Evolutionary conservation across 352 stramenopile genomes (phyloP), one percentile per base, ranked within the genome.

Genomic region (Globisporangium emineosum): DNA sequence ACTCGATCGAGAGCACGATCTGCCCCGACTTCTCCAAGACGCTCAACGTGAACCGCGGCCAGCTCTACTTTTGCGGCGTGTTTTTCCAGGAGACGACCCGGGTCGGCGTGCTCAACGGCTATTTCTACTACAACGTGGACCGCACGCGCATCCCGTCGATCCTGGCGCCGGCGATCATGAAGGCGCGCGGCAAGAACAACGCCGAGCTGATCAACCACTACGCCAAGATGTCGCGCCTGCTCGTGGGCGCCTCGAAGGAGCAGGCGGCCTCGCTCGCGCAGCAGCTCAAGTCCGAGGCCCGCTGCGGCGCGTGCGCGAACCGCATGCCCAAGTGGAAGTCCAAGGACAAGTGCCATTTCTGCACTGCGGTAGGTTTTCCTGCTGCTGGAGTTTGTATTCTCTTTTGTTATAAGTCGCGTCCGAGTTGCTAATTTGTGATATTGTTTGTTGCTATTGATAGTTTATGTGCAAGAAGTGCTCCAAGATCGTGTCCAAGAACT

Each of bases 401-500:
- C n/a, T n/a, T 50, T 42, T n/a, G 23, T 57, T 47, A 19, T 5
- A 15, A 8, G 29, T 32, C 10, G 6, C 25, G 5, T n/a, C 30
- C 25, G 23, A 29, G 40, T 23, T 56, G 33, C 40, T 71, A 5
- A 66, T 21, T 10, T 59, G n/a, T 68, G 42, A 50, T 40, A 21
- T 32, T 25, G 50, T 17, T 25, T 27, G 25, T n/a, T 47, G 40
- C 13, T 73, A 33, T 15, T 19, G 9, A 1, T 62, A 91, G 82
- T 89, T 81, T 61, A 74, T 91, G 66, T 91, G 82, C 69, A 80
- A 86, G 64, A 88, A 84, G 52, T 91, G 82, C 66, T 69, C 57
- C 32, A 69, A 78, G 50, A 88, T 91, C 29, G 77, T 89, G 9
- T 64, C 67, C 19, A 74, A 79, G 53, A 89, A 89, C 66, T 89